These are phyloP conservation scores for Dianthus caryophyllus DNA, from an alignment of 148 eudicot genomes.

Conservation along the genomic window DNA sequence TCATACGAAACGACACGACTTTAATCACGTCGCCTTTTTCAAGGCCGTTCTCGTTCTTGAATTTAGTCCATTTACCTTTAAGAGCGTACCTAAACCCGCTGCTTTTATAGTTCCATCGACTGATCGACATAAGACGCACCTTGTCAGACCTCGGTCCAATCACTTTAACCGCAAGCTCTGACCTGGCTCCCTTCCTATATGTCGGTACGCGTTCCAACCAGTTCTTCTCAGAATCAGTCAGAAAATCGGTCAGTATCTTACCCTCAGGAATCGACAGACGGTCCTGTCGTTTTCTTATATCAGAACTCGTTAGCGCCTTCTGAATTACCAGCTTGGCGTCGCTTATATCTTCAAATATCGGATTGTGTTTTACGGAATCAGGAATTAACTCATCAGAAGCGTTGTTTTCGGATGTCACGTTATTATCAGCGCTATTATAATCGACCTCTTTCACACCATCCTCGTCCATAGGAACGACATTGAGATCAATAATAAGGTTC, in stretches of 20 bases:
- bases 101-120: not conserved
- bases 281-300: not conserved
- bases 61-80: not conserved
- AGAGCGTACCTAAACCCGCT: not conserved
- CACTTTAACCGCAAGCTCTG: not conserved
- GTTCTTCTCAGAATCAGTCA: not conserved
- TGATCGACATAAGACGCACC: not conserved
- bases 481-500: too few relatives aligned
- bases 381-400: not conserved
- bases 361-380: not conserved
- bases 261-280: not conserved
- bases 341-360: not conserved
- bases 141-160: not conserved
- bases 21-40: not conserved
- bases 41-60: not conserved
- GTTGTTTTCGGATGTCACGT: too few relatives aligned
- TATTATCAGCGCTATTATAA: too few relatives aligned
- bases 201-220: not conserved
- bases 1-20: not conserved
- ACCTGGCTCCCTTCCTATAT: not conserved
- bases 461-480: too few relatives aligned
- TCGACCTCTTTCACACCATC: too few relatives aligned
- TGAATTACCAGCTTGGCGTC: not conserved
- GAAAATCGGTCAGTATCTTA: not conserved
- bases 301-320: not conserved